A percentile compares a stretch with the other conserved stretches of the same genome.
Conservation (phyloP, 805 yeast genomes). For the Yamadazyma endophytica region DNA sequence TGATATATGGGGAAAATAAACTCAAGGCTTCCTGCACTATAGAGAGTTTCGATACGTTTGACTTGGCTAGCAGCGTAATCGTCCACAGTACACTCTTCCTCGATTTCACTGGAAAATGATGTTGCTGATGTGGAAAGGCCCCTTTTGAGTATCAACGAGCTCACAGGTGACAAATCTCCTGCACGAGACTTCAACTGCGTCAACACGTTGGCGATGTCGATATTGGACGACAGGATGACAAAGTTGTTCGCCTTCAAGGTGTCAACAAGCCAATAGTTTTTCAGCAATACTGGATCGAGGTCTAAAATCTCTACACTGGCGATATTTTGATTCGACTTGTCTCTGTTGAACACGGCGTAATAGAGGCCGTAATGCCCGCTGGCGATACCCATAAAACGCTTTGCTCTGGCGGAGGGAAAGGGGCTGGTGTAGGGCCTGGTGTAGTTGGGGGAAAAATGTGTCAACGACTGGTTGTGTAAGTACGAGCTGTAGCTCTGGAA, state of each 20-base stretch:
- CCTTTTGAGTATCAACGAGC: constrained; percentile 12
- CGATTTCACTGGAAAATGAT: background rate
- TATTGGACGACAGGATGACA: constrained; percentile 27
- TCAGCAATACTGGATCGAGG: constrained; percentile 2
- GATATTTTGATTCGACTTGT: too few relatives aligned
- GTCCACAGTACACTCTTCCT: too few relatives aligned
- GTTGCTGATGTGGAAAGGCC: constrained; percentile 2
- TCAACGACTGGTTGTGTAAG: constrained; percentile 9
- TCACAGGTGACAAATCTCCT: constrained; percentile 17
- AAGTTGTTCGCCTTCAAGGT: constrained; percentile 12
- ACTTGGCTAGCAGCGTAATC: constrained; percentile 8
- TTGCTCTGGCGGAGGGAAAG: constrained; percentile 16
- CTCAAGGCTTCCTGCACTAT: constrained; percentile 20
- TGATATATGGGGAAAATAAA: constrained; percentile 39
- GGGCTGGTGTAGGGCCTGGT: constrained; percentile 12
- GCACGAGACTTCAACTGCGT: constrained; percentile 18
- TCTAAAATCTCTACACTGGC: constrained; percentile 4
- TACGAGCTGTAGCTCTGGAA: constrained; percentile 10
- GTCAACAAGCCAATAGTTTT: constrained; percentile 4
- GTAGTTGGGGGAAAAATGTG: constrained; percentile 7
- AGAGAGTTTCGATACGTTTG: constrained; percentile 3
- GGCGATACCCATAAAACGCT: constrained; percentile 23
- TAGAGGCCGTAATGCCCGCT: constrained; percentile 43
- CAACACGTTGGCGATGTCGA: constrained; percentile 25
- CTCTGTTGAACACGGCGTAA: constrained; percentile 35